Base-by-base conservation (phyloP, 805 yeast species). In the Huiozyma sinensis region DNA sequence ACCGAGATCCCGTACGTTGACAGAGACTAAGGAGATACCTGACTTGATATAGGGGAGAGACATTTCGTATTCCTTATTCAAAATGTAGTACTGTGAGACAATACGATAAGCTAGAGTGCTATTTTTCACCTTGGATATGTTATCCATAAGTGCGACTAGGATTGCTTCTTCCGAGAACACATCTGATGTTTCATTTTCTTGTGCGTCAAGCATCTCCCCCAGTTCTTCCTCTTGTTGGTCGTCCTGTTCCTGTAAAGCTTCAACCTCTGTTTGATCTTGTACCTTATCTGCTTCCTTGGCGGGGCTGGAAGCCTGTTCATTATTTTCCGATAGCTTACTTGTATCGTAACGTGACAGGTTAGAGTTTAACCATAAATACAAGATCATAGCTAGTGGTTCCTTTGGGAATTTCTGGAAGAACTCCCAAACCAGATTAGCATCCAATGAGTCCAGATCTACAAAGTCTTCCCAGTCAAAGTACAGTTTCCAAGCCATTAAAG, bases 391-490 rank as follows among this genome's bases (percentile, higher is more conserved):
- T 35, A 85, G 59, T 0, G 87, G 87, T 39, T 75, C 78, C 24
- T 59, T 63, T 5, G 76, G 78, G 61, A 83, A 87, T 36, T 66
- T 59, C 36, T 65, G 64, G 37, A 84, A 65, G 55, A 76, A 85
- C 33, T 64, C 70, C n/a, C 69, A 51, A 1, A 85, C 50, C 5
- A 69, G 57, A 7, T 60, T 61, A 12, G 67, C 54, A 41, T 79
- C 80, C 40, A 83, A 57, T 2, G 72, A 70, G 7, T 66, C 61
- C 5, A 87, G 58, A 4, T 69, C 63, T 6, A 57, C 57, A 6
- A 71, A 72, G 59, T 88, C 95, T 28, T 66, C 51, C 82, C 90
- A 83, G 50, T 88, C 92, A 45, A 87, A 74, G 54, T 76, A 77
- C 8, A 80, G 55, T 34, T 72, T 69, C 95, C 95, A 89, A 1